Percentiles rank a stretch among this genome's conserved stretches.
These are phyloP conservation scores for Pluteus cervinus DNA, from an alignment of 768 basidiomycete species.

Conservation along the genomic window DNA sequence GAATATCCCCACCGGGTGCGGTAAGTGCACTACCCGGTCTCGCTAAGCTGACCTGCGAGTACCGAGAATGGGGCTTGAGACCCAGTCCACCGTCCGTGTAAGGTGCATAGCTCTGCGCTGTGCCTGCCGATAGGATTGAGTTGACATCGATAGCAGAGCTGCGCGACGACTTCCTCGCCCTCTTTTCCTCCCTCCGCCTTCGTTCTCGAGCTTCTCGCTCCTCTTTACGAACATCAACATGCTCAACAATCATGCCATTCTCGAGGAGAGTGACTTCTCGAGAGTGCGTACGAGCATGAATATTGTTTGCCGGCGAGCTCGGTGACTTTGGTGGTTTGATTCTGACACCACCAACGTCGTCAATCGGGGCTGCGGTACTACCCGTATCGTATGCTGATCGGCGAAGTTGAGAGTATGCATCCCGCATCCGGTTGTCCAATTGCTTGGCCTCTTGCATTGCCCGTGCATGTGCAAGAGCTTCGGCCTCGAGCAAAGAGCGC, in stretches of 20 bases:
- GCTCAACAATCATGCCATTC: constrained; percentile 87
- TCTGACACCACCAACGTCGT: constrained; percentile 62
- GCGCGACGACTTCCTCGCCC: constrained; percentile 69
- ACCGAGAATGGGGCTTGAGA: constrained; percentile 52
- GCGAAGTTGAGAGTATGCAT: constrained; percentile 73
- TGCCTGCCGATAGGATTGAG: constrained; percentile 72
- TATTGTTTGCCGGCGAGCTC: constrained; percentile 27
- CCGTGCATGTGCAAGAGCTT: constrained; percentile 70
- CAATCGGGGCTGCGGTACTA: constrained; percentile 36
- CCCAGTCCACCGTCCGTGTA: constrained; percentile 55
- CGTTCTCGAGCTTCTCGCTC: constrained; percentile 73
- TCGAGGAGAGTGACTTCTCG: constrained; percentile 78
- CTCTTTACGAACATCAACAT: constrained; percentile 76
- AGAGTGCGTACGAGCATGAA: constrained; percentile 46
- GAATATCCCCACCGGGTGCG: constrained; percentile 52
- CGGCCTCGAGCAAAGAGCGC: constrained; percentile 73
- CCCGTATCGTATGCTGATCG: constrained; percentile 73
- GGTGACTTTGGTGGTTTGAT: constrained; percentile 58
- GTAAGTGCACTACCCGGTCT: constrained; percentile 61
- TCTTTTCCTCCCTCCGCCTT: constrained; percentile 61
- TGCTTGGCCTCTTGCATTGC: constrained; percentile 75
- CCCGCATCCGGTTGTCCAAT: constrained; percentile 71
- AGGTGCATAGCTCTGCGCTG: constrained; percentile 48
- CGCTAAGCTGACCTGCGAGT: constrained; percentile 44
- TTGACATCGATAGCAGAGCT: constrained; percentile 66